Evolutionary conservation across 2,329 filamentous ascomycete species (phyloP).

Genomic region (Paraphoma chrysanthemicola): DNA sequence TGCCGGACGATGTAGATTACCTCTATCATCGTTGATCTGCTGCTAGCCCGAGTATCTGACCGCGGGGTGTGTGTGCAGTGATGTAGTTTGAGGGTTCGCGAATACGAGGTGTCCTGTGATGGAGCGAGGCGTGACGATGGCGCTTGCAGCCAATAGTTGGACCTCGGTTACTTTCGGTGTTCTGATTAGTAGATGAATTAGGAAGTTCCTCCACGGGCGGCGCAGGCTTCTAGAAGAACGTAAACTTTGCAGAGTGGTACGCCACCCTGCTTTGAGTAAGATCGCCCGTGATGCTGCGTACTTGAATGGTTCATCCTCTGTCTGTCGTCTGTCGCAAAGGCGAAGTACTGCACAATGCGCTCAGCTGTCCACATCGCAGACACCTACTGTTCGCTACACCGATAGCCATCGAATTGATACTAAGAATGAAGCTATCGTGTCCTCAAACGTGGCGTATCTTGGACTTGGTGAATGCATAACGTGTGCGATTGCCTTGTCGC

Average conservation of each 20-base stretch:
- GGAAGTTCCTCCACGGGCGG: background rate
- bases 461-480: background rate
- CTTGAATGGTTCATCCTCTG: background rate
- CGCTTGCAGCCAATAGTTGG: conserved; percentile 4
- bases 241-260: background rate
- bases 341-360: background rate
- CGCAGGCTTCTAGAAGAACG: background rate
- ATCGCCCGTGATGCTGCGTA: background rate
- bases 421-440: background rate
- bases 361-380: background rate
- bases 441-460: background rate
- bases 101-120: conserved; percentile 12
- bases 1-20: conserved; percentile 59
- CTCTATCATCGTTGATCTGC: conserved; percentile 48
- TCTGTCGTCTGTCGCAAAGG: background rate
- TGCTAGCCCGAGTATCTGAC: conserved; percentile 3
- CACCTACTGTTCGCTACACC: background rate
- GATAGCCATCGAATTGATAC: background rate
- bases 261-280: background rate
- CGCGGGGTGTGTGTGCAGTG: conserved; percentile 5
- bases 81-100: conserved; percentile 4
- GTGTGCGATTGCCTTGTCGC: background rate
- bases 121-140: background rate
- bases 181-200: background rate
- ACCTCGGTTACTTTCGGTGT: conserved; percentile 19